phyloP scores from a whole-genome alignment of 441 rosid genomes.

The Iberis amara region DNA sequence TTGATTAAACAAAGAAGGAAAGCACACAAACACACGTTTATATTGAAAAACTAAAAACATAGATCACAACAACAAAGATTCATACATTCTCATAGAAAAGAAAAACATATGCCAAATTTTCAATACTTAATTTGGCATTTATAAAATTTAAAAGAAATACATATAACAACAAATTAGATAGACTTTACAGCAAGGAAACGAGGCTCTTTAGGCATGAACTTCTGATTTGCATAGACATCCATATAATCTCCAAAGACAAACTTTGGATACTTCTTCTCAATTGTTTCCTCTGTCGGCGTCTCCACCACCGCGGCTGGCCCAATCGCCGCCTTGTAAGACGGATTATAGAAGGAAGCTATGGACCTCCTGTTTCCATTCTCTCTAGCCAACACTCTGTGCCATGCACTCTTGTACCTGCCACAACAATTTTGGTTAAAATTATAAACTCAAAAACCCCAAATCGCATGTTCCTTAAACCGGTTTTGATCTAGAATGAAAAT shows the following conservation, averaged over 20 bases:
- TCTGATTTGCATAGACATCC: conserved; percentile 72
- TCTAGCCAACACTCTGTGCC: conserved; percentile 63
- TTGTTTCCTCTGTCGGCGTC: conserved; percentile 16
- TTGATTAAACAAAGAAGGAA: not conserved
- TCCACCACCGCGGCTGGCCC: conserved; percentile 51
- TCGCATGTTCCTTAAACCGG: no score
- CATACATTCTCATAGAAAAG: conserved; percentile 18
- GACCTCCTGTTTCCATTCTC: conserved; percentile 64
- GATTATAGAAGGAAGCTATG: conserved; percentile 83
- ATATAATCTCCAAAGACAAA: conserved; percentile 85
- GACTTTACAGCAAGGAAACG: conserved; percentile 73
- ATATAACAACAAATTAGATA: conserved; percentile 24
- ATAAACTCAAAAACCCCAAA: not conserved
- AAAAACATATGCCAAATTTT: conserved; percentile 17
- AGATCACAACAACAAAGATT: conserved; percentile 13
- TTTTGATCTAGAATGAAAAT: no score
- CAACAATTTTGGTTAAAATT: not conserved
- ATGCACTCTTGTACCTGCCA: conserved; percentile 63
- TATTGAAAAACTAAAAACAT: conserved; percentile 21
- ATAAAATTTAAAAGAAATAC: conserved; percentile 3
- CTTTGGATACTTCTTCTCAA: conserved; percentile 51
- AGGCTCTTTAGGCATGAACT: conserved; percentile 83
- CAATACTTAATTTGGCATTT: conserved; percentile 22
- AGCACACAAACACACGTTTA: not conserved
- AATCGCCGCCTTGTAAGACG: conserved; percentile 61